These are phyloP conservation scores for Lachnellula occidentalis DNA, from an alignment of 2,329 filamentous ascomycete genomes.

Conservation along the genomic window DNA sequence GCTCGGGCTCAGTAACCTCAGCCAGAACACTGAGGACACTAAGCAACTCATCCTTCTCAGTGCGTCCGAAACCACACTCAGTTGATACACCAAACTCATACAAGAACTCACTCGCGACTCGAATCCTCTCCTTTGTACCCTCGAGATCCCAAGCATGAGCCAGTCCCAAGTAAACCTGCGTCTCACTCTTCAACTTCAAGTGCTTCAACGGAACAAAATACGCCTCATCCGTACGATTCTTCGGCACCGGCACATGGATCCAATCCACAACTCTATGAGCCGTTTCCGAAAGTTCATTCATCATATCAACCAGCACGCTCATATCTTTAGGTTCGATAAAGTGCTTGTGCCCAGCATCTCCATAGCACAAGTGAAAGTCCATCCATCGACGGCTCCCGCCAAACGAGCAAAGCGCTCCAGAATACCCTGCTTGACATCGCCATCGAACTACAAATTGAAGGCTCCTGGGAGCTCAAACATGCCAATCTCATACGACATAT, in stretches of 20 bases:
- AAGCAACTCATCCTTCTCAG: conserved; percentile 10
- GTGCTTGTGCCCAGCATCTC: conserved; percentile 39
- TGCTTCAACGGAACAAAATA: conserved; percentile 37
- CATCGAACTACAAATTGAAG: conserved; percentile 28
- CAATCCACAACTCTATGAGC: conserved; percentile 33
- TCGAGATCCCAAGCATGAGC: conserved; percentile 36
- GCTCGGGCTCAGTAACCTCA: not conserved
- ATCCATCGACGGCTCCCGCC: conserved; percentile 31
- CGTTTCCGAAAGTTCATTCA: conserved; percentile 28
- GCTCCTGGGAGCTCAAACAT: conserved; percentile 22
- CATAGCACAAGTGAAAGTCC: conserved; percentile 44
- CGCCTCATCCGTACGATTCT: conserved; percentile 31
- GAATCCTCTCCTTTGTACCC: conserved; percentile 35
- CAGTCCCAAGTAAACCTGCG: conserved; percentile 37
- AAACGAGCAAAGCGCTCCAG: conserved; percentile 31
- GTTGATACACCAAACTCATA: conserved; percentile 36
- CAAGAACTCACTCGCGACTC: conserved; percentile 30
- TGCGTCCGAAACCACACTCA: conserved; percentile 38
- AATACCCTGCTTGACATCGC: conserved; percentile 30
- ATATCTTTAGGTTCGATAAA: conserved; percentile 36
- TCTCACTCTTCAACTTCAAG: conserved; percentile 27
- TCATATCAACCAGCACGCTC: conserved; percentile 33
- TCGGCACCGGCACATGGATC: conserved; percentile 41
- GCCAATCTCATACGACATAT: conserved; percentile 24
- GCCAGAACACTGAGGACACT: conserved; percentile 3